phyloP scores from a whole-genome alignment of 108 stramenopile genomes.

The Licmophora abbreviata region DNA sequence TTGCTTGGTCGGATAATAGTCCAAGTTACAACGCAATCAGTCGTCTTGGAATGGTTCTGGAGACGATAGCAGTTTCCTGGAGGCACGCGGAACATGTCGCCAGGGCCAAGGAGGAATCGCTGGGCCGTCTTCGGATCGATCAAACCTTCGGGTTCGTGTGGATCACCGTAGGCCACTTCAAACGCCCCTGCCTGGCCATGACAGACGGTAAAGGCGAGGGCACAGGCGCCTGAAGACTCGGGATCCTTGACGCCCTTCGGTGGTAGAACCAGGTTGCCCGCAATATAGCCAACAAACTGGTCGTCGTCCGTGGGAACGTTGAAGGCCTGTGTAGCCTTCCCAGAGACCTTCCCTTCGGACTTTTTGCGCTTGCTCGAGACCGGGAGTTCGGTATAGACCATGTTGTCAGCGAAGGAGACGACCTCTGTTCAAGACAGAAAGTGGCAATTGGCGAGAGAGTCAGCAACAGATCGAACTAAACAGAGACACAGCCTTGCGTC shows the following conservation, averaged over 20 bases:
- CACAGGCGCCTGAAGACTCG: slow-evolving; percentile 78
- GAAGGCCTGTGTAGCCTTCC: slow-evolving; percentile 80
- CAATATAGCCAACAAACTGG: slow-evolving; percentile 76
- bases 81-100: slow-evolving; percentile 93
- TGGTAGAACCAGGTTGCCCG: slow-evolving; percentile 79
- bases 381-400: slow-evolving; percentile 51
- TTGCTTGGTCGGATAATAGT: slow-evolving; percentile 77
- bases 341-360: slow-evolving; percentile 64
- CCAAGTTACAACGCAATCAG: slow-evolving; percentile 78
- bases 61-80: slow-evolving; percentile 90
- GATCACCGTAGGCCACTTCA: slow-evolving; percentile 81
- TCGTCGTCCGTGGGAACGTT: slow-evolving; percentile 54
- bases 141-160: slow-evolving; percentile 50
- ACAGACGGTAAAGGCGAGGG: slow-evolving; percentile 85
- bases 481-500: slow-evolving; percentile 1
- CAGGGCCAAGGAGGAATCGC: slow-evolving; percentile 79
- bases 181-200: slow-evolving; percentile 62
- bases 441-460: not conserved
- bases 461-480: not conserved
- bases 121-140: slow-evolving; percentile 76
- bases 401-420: slow-evolving; percentile 40
- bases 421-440: slow-evolving; percentile 30
- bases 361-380: slow-evolving; percentile 36
- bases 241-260: slow-evolving; percentile 85
- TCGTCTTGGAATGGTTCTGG: slow-evolving; percentile 79